phyloP scores from a whole-genome alignment of 768 basidiomycete species.

The Leucocoprinus sp. region DNA sequence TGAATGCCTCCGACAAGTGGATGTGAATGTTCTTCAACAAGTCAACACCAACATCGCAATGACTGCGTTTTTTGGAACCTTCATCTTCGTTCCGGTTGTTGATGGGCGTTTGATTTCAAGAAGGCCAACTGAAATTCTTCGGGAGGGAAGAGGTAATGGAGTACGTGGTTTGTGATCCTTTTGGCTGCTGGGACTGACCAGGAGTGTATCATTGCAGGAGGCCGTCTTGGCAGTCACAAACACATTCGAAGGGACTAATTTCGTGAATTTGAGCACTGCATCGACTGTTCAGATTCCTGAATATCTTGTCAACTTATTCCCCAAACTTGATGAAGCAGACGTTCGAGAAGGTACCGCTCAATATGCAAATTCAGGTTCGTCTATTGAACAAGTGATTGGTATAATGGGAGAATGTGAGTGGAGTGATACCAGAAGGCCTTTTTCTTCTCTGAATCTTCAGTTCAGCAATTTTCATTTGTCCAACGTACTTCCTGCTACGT shows the following conservation, averaged over 20 bases:
- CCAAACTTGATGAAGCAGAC: conserved; percentile 22
- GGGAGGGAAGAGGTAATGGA: conserved; percentile 32
- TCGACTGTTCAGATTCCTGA: conserved; percentile 19
- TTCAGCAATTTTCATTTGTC: conserved; percentile 37
- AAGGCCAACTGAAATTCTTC: conserved; percentile 31
- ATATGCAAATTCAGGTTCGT: conserved; percentile 6
- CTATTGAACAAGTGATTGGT: conserved; percentile 7
- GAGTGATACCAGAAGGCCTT: no score
- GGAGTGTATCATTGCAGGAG: conserved; percentile 15
- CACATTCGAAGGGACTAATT: conserved; percentile 26
- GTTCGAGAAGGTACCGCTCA: conserved; percentile 8
- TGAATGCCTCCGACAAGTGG: conserved; percentile 30
- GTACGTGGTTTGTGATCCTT: conserved; percentile 19
- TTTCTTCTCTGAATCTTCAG: not conserved
- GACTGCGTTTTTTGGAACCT: conserved; percentile 33
- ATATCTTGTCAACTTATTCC: conserved; percentile 32
- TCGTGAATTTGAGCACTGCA: conserved; percentile 25
- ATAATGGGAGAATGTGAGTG: conserved; percentile 13
- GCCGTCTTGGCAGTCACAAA: conserved; percentile 32
- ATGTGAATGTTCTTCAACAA: conserved; percentile 23
- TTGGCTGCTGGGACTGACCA: no score
- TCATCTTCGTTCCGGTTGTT: conserved; percentile 37
- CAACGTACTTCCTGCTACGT: conserved; percentile 30
- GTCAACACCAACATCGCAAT: conserved; percentile 24
- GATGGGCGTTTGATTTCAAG: conserved; percentile 39